Evolutionary conservation across 257 asterid species (phyloP).

Genomic region (Solanum virginianum): DNA sequence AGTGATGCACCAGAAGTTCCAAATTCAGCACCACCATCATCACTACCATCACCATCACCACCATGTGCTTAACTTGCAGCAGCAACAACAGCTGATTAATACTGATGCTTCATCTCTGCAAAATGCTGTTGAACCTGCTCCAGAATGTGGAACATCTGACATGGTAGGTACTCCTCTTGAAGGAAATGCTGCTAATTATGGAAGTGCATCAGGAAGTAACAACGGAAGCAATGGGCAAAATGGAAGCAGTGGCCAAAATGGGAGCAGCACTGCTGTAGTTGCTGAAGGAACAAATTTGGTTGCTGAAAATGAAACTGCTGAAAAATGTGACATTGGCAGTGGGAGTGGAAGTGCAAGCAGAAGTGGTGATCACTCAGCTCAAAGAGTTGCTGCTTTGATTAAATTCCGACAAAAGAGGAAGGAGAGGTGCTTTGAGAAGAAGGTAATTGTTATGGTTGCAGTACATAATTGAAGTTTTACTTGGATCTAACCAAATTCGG

Average conservation of each 20-base stretch:
- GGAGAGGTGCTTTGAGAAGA: conserved; percentile 40
- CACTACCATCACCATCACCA: conserved; percentile 43
- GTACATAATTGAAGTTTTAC: neutral
- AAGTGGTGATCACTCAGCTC: conserved; percentile 20
- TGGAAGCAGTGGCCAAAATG: conserved; percentile 31
- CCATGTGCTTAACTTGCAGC: conserved; percentile 20
- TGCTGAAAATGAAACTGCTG: conserved; percentile 15
- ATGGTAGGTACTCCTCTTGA: conserved; percentile 9
- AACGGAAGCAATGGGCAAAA: conserved; percentile 28
- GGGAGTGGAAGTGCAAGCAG: conserved; percentile 16
- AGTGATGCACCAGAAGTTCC: conserved; percentile 17
- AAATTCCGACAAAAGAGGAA: conserved; percentile 39
- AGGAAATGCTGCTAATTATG: conserved; percentile 31
- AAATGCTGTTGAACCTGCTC: conserved; percentile 5
- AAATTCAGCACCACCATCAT: conserved; percentile 41
- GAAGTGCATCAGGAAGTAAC: conserved; percentile 41
- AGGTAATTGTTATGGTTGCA: conserved; percentile 16
- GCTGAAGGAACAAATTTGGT: conserved; percentile 24
- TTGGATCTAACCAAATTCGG: neutral
- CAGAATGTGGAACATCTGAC: conserved; percentile 12
- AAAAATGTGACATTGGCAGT: conserved; percentile 11
- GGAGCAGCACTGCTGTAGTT: conserved; percentile 19
- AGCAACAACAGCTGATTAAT: conserved; percentile 17
- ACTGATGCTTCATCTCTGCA: conserved; percentile 7
- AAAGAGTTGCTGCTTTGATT: conserved; percentile 32